These are phyloP conservation scores for Penicillium fimorum DNA, from an alignment of 495 filamentous ascomycete genomes.

Conservation along the genomic window DNA sequence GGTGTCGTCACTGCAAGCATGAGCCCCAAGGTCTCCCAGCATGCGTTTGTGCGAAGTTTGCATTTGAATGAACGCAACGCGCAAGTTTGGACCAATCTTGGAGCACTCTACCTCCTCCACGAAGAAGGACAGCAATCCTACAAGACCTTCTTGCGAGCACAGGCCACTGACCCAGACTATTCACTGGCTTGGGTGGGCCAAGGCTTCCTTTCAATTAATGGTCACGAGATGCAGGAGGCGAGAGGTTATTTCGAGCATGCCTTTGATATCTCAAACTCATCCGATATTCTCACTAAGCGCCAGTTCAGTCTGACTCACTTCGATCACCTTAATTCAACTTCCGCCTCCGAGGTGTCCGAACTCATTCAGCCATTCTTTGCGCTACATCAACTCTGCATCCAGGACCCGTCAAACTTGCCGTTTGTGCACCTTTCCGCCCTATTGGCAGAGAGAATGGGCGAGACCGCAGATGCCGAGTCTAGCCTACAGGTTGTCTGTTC, in stretches of 20 bases:
- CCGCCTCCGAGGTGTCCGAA: conserved; percentile 54
- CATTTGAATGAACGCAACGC: conserved; percentile 86
- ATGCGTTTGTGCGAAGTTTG: conserved; percentile 88
- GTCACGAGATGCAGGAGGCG: conserved; percentile 73
- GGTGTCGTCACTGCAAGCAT: conserved; percentile 83
- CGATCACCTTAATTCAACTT: conserved; percentile 62
- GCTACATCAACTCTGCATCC: conserved; percentile 71
- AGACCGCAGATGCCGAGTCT: conserved; percentile 60
- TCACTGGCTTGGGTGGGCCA: conserved; percentile 92
- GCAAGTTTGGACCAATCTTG: conserved; percentile 86
- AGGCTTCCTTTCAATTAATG: conserved; percentile 73
- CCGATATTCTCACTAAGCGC: conserved; percentile 65
- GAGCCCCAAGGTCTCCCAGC: conserved; percentile 86
- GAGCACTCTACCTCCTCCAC: conserved; percentile 79
- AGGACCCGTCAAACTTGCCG: conserved; percentile 63
- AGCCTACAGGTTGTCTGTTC: conserved; percentile 65
- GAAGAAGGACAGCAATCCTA: conserved; percentile 80
- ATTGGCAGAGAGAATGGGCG: conserved; percentile 73
- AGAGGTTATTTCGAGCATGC: conserved; percentile 88
- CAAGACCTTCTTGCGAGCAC: conserved; percentile 82
- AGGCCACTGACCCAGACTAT: conserved; percentile 92
- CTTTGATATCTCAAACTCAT: conserved; percentile 83
- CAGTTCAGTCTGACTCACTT: conserved; percentile 78
- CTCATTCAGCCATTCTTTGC: conserved; percentile 82
- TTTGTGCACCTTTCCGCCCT: conserved; percentile 77